Evolutionary conservation across 164 flowering plant genomes (phyloP).

Genomic region (Brasenia schreberi): DNA sequence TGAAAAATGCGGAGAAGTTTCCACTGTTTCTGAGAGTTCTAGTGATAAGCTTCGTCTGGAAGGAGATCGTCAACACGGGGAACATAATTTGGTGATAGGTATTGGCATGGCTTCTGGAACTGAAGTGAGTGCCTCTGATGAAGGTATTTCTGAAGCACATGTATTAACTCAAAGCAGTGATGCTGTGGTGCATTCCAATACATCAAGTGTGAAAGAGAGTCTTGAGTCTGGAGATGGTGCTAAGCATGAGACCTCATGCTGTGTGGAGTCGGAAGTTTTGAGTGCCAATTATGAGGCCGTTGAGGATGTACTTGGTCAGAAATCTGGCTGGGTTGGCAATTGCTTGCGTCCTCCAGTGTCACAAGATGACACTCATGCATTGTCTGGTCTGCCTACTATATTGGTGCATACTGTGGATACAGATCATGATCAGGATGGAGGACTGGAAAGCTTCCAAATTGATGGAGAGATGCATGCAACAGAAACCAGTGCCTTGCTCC

Average conservation of each 20-base stretch:
- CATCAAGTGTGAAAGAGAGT: not conserved
- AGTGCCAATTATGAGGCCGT: not conserved
- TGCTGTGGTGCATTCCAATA: not conserved
- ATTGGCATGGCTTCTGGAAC: not conserved
- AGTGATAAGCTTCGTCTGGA: not conserved
- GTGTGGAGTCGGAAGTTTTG: not conserved
- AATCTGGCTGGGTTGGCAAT: not conserved
- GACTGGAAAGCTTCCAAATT: not conserved
- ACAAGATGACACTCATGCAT: not conserved
- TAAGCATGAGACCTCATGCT: not conserved
- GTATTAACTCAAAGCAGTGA: not conserved
- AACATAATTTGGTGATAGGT: not conserved
- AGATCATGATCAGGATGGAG: not conserved
- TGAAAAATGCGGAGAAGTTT: not conserved
- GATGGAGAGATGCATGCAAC: not conserved
- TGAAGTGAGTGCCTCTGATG: not conserved
- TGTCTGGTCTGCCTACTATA: not conserved
- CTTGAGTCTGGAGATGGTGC: not conserved
- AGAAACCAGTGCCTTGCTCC: not conserved
- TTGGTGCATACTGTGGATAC: not conserved
- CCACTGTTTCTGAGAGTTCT: not conserved
- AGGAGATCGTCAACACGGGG: not conserved
- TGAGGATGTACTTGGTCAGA: not conserved
- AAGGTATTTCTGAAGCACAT: not conserved
- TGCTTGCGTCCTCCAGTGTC: not conserved